These are phyloP conservation scores for Adiantum capillusveneris DNA, from an alignment of 75 land plant genomes.

Conservation along the genomic window DNA sequence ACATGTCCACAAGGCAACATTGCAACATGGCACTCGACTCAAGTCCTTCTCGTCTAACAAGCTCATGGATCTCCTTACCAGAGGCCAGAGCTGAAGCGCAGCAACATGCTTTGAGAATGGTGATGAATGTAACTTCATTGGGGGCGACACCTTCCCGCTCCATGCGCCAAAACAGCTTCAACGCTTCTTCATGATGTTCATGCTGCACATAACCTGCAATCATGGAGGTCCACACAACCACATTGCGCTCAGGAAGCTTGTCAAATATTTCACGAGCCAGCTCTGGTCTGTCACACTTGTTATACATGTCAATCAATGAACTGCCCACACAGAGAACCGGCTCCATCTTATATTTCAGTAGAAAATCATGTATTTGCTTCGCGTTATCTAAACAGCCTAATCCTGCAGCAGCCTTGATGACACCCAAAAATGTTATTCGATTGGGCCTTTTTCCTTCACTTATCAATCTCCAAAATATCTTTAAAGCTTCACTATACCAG, in stretches of 20 bases:
- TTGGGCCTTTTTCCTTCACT: conserved; percentile 17
- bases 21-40: conserved; percentile 1
- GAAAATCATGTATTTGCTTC: conserved; percentile 2
- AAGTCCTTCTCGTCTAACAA: background rate
- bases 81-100: conserved; percentile 2
- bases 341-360: conserved; percentile 4
- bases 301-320: conserved; percentile 25
- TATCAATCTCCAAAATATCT: no score
- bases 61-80: conserved; percentile 8
- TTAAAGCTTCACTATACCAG: no score
- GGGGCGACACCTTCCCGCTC: conserved; percentile 12
- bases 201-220: conserved; percentile 18
- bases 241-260: conserved; percentile 8
- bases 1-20: conserved; percentile 18
- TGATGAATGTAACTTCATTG: conserved; percentile 10
- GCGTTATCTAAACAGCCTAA: conserved; percentile 4
- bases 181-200: conserved; percentile 15
- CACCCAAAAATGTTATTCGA: conserved; percentile 22
- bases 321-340: conserved; percentile 1
- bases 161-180: conserved; percentile 15
- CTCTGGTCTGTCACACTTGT: conserved; percentile 13
- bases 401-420: conserved; percentile 26
- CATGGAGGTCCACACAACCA: conserved; percentile 27
- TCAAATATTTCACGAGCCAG: conserved; percentile 15
- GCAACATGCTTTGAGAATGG: conserved; percentile 19